Evolutionary conservation across 148 eudicot species (phyloP), one percentile per base, ranked within the genome.

Genomic region (Spergularia marina): DNA sequence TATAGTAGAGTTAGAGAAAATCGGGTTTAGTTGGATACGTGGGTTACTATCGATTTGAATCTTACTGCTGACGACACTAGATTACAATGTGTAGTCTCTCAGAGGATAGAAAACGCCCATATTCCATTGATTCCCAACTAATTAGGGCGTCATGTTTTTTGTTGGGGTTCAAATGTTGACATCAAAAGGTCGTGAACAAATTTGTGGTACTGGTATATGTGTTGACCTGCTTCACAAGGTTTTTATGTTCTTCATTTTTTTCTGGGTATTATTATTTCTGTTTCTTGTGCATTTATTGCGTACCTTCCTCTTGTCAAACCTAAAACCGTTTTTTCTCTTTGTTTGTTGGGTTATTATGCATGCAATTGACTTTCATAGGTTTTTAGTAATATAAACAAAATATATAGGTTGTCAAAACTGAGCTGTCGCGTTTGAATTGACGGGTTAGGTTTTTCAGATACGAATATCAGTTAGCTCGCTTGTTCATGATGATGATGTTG

Each of bases 211-310:
- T 30, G 36, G 10, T 44, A 6, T 44, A 4, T 44, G 49, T 44
- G 49, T 44, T 44, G 49, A 44, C 49, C 49, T 44, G 49, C 49
- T 9, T 44, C 49, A 44, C 49, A 44, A 44, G 49, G 8, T 44
- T 44, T 44, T 44, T 44, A 44, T 44, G 49, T 4, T 44, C 9
- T 6, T 44, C 49, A 44, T 6, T 6, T 44, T 9, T 16, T 56
- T 1, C 36, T 30, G 36, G 36, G 36, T 30, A 30, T 30, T 30
- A 30, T 2, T 30, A 23, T 56, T 56, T 11, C 20, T 65, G 68
- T 65, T 65, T n/a, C 49, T 65, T 65, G 49, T 39, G n/a, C 21
- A 65, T 65, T 65, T 6, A 65, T 40, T 65, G 69, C 51, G 52
- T 9, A 8, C 25, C 44, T 41, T 65, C 30, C 13, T 41, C 20